These are phyloP conservation scores for Pseudonectria foliicola DNA, from an alignment of 2,329 filamentous ascomycete genomes.

Conservation along the genomic window DNA sequence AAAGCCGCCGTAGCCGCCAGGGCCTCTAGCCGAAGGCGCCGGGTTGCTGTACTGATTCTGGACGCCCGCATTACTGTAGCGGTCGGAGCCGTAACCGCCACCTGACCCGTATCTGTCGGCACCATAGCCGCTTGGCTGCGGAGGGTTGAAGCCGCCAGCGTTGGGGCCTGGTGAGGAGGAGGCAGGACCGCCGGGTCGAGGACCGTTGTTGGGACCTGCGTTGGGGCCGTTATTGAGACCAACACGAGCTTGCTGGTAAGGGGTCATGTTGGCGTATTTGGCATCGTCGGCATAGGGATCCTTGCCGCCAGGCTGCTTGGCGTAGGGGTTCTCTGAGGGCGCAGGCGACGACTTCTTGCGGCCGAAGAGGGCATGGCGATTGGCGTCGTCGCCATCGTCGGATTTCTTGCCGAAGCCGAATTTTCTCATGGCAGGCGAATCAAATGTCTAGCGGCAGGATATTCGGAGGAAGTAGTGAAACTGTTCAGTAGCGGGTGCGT, in stretches of 20 bases:
- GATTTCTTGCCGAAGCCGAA: constrained; percentile 53
- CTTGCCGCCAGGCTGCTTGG: constrained; percentile 36
- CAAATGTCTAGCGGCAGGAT: not conserved
- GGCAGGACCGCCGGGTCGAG: constrained; percentile 27
- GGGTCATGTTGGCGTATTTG: constrained; percentile 38
- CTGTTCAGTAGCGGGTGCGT: constrained; percentile 1
- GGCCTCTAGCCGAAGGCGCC: constrained; percentile 33
- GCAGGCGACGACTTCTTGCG: constrained; percentile 45
- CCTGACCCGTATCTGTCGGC: constrained; percentile 45
- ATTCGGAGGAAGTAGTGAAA: not conserved
- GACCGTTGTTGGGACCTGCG: constrained; percentile 15
- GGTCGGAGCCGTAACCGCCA: constrained; percentile 45
- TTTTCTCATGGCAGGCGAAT: constrained; percentile 44
- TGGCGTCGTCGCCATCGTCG: constrained; percentile 41
- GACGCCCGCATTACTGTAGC: constrained; percentile 38
- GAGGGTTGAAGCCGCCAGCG: constrained; percentile 14
- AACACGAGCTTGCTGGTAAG: constrained; percentile 38
- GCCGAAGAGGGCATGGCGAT: constrained; percentile 45
- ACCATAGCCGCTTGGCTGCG: constrained; percentile 39
- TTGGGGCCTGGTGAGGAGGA: constrained; percentile 17
- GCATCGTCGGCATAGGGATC: constrained; percentile 48
- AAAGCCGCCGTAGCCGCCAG: constrained; percentile 56
- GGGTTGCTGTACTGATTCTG: constrained; percentile 21
- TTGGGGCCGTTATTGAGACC: constrained; percentile 25
- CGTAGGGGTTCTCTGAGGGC: constrained; percentile 50